Percentiles rank a stretch among this genome's conserved stretches.
Evolutionary conservation across 768 basidiomycete species (phyloP).

Genomic region (Gloeopeniophorella convolvens): DNA sequence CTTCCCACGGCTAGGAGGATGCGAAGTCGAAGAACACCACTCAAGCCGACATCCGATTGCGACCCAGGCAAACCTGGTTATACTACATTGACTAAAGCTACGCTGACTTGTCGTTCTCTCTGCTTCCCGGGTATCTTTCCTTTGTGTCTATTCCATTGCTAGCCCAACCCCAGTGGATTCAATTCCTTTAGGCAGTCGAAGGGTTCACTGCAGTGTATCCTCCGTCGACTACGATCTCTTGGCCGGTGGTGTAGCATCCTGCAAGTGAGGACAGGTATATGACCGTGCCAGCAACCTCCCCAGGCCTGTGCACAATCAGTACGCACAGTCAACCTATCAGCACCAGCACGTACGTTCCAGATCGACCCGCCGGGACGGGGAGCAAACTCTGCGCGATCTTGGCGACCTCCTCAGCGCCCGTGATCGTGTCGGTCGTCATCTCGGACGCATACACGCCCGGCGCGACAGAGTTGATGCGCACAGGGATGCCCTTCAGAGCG

Average conservation of each 20-base stretch:
- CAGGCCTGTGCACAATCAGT: constrained; percentile 36
- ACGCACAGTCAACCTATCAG: background rate
- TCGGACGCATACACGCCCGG: constrained; percentile 74
- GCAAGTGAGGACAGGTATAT: constrained; percentile 70
- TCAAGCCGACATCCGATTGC: too few species aligned
- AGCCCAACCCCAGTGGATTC: too few species aligned
- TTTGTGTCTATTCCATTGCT: too few species aligned
- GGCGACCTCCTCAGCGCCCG: constrained; percentile 41
- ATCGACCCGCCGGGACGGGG: constrained; percentile 54
- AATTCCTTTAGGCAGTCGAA: constrained; percentile 33
- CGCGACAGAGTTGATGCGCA: constrained; percentile 67
- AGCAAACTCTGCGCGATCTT: constrained; percentile 51
- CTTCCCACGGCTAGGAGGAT: too few species aligned
- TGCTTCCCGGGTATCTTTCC: too few species aligned
- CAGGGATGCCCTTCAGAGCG: constrained; percentile 56
- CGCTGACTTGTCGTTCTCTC: too few species aligned
- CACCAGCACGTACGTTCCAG: constrained; percentile 54
- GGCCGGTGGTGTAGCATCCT: constrained; percentile 70
- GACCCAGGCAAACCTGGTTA: too few species aligned
- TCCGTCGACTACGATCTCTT: constrained; percentile 73
- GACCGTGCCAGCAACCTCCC: constrained; percentile 73
- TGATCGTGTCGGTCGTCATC: constrained; percentile 56
- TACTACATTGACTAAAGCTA: too few species aligned
- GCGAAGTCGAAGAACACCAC: too few species aligned
- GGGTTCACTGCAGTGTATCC: constrained; percentile 73